Percentiles rank a stretch among this genome's conserved stretches.
Evolutionary conservation across 129 eudicot genomes (phyloP).

Genomic region (Escallonia herrerae): DNA sequence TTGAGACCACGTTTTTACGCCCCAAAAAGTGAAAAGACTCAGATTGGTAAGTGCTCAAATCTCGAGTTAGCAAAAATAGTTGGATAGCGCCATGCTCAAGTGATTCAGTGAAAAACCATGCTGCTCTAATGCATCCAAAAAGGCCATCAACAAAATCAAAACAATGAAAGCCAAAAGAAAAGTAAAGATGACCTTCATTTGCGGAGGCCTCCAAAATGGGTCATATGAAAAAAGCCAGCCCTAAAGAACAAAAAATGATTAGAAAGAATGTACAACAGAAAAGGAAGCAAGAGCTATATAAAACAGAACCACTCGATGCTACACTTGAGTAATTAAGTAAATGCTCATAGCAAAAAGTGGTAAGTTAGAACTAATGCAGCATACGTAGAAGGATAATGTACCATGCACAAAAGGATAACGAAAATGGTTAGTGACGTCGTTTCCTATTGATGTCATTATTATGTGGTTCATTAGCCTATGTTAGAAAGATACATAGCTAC

Average conservation of each 20-base stretch:
- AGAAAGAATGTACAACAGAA: neutral
- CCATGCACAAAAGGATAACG: too few relatives aligned
- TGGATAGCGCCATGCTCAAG: neutral
- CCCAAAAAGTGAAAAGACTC: too few relatives aligned
- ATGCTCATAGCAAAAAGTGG: too few relatives aligned
- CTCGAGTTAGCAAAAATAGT: too few relatives aligned
- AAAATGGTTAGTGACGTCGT: too few relatives aligned
- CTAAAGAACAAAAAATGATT: constrained; percentile 16
- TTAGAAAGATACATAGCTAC: constrained; percentile 15
- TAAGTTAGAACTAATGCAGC: too few relatives aligned
- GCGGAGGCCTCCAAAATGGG: constrained; percentile 90
- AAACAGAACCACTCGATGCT: too few relatives aligned
- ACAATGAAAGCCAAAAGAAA: neutral
- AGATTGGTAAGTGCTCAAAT: too few relatives aligned
- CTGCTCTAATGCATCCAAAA: neutral
- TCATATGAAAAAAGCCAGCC: constrained; percentile 90
- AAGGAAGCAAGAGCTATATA: neutral
- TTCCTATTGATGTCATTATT: too few relatives aligned
- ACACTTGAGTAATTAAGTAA: too few relatives aligned
- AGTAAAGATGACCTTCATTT: constrained; percentile 57
- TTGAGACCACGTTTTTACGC: too few relatives aligned
- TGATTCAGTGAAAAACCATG: neutral
- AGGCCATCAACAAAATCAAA: constrained; percentile 3
- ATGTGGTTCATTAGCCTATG: neutral
- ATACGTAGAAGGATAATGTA: too few relatives aligned